Conservation (phyloP, 2,329 filamentous ascomycete species). For the Boeremia lycopersici region DNA sequence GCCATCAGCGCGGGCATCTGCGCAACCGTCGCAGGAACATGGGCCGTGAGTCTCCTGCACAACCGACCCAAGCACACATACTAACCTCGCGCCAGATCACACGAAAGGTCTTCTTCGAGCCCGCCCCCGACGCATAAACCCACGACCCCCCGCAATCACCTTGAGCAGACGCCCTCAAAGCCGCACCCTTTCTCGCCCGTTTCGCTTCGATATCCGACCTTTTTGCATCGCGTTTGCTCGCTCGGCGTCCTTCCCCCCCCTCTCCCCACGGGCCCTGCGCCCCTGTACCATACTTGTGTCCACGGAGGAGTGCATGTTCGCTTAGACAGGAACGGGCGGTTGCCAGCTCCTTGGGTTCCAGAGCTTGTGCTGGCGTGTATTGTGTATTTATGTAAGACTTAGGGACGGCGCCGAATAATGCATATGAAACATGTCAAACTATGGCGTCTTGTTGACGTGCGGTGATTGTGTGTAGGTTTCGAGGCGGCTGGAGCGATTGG, state of each 20-base stretch:
- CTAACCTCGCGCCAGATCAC: conserved; percentile 27
- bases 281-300: conserved; percentile 29
- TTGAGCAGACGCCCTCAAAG: conserved; percentile 1
- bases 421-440: conserved; percentile 13
- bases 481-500: too few species aligned
- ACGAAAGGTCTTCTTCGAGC: conserved; percentile 37
- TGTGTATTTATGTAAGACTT: conserved; percentile 19
- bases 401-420: conserved; percentile 16
- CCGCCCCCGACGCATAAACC: conserved; percentile 15
- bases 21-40: conserved; percentile 79
- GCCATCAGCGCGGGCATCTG: conserved; percentile 92
- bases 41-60: conserved; percentile 68
- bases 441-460: neutral
- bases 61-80: neutral
- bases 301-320: conserved; percentile 12
- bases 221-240: conserved; percentile 20
- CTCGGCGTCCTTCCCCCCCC: conserved; percentile 24
- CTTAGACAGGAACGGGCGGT: conserved; percentile 13
- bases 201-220: conserved; percentile 18
- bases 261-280: conserved; percentile 20
- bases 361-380: conserved; percentile 10
- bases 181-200: neutral
- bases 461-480: too few species aligned
- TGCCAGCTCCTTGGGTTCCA: conserved; percentile 1
- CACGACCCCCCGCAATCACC: neutral